Evolutionary conservation across 441 rosid species (phyloP), one percentile per base, ranked within the genome.

Genomic region (Pelargonium citronellum): DNA sequence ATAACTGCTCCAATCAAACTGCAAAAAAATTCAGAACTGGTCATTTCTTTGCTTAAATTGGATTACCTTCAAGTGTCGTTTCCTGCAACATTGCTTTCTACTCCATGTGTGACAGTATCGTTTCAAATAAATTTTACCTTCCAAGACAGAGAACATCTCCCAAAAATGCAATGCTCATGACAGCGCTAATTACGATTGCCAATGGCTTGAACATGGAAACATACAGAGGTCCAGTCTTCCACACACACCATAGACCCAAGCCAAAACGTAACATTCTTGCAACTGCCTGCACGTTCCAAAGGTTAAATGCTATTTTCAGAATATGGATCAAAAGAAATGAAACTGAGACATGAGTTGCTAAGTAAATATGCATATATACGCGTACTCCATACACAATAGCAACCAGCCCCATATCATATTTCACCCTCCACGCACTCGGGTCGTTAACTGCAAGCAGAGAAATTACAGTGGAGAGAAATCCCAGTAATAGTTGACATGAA

Each of bases 131-230:
- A n/a, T n/a, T n/a, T n/a, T 69, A 82, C 87, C 83, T 82, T 77
- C 83, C 84, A 9, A 80, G 79, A 69, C 47, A 69, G 65, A 84
- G 58, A 20, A 44, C 16, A 11, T 80, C 81, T n/a, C 82, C 83
- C 15, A 82, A 17, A 58, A 82, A 67, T 44, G 71, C 30, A 47
- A 73, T 34, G 10, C 67, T 81, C 49, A 79, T 67, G 58, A 71
- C 67, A 30, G 68, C 69, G 1, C 83, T 79, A 24, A 80, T 64
- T 53, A 84, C 9, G 6, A 80, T 58, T 19, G 68, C 78, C 61
- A 82, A 3, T 4, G 87, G 84, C 83, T 84, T 82, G 79, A 82
- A 82, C 83, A 80, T 75, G 34, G 84, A 51, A 46, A 80, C 83
- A 53, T 66, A 77, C 9, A 79, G 69, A 43, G 87, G 85, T 27